Evolutionary conservation across 805 yeast species (phyloP), one percentile per base, ranked within the genome.

Genomic region (Candida boidinii): DNA sequence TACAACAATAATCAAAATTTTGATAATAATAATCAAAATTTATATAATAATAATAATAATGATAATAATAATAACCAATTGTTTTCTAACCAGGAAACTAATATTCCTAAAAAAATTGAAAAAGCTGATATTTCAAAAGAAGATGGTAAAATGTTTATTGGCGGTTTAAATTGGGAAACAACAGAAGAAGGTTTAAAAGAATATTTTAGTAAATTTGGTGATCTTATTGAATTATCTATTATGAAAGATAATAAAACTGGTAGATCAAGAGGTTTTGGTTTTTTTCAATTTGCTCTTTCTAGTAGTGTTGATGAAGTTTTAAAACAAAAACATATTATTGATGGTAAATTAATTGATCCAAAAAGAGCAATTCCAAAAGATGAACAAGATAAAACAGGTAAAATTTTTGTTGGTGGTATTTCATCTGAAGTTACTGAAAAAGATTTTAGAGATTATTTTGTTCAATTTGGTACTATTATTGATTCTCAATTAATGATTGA

Each of bases 91-190:
- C 9, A 15, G 9, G 24, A 28, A 16, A 11, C 14, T 10, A 12
- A 11, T 21, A 22, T 22, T 40, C 35, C 19, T 45, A 48, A n/a
- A n/a, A n/a, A n/a, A n/a, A n/a, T n/a, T 17, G 58, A 60, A 23
- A 68, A 59, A 38, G 74, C 73, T 12, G 72, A 76, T 56, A 54
- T 74, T 21, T 44, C 51, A 41, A 73, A 77, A 43, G 95, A 84
- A 48, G 78, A 78, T 42, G 94, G 94, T 34, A 87, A 87, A 54
- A 83, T 87, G 94, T 87, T 87, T 51, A 75, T 86, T 56, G 98
- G 98, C 42, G 98, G 98, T 31, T 74, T 90, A 48, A 92, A 90
- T 51, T 90, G 97, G 97, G 96, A 90, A 53, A 90, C 98, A 12
- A 79, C 88, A 11, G 97, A 90, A 51, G 94, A 87, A 41, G 75